Percentiles rank a stretch among this genome's conserved stretches.
Evolutionary conservation across 345 rosid genomes (phyloP).

Genomic region (Rhodamnia rubescens): DNA sequence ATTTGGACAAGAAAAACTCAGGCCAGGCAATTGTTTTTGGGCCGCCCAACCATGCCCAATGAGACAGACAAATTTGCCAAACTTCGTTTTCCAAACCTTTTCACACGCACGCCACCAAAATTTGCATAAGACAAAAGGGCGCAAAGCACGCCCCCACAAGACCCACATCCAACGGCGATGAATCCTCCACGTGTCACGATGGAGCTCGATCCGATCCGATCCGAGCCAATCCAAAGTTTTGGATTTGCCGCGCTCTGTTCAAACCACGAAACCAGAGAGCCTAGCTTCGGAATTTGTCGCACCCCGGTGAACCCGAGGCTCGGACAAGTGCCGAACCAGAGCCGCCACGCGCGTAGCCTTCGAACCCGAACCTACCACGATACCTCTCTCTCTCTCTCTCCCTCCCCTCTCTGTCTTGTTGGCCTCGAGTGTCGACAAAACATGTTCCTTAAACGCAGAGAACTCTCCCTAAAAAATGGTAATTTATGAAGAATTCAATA

Average conservation of each 20-base stretch:
- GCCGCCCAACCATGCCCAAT: background rate
- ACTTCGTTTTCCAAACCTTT: background rate
- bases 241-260: background rate
- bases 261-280: background rate
- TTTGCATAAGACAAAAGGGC: background rate
- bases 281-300: background rate
- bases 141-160: background rate
- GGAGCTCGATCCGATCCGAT: background rate
- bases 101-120: too few relatives aligned
- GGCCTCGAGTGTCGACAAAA: background rate
- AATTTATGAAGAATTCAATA: too few relatives aligned
- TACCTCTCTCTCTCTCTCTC: background rate
- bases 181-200: background rate
- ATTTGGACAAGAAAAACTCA: background rate
- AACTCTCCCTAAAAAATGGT: background rate
- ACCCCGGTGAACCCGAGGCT: background rate
- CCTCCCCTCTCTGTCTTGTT: background rate
- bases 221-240: background rate
- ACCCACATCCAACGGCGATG: background rate
- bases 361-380: slow-evolving; percentile 4
- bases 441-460: background rate
- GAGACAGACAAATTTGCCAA: background rate
- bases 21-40: background rate
- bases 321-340: background rate
- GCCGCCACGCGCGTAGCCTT: background rate